Evolutionary conservation across 2,329 filamentous ascomycete genomes (phyloP), one percentile per base, ranked within the genome.

Genomic region (Colletotrichum sp.): DNA sequence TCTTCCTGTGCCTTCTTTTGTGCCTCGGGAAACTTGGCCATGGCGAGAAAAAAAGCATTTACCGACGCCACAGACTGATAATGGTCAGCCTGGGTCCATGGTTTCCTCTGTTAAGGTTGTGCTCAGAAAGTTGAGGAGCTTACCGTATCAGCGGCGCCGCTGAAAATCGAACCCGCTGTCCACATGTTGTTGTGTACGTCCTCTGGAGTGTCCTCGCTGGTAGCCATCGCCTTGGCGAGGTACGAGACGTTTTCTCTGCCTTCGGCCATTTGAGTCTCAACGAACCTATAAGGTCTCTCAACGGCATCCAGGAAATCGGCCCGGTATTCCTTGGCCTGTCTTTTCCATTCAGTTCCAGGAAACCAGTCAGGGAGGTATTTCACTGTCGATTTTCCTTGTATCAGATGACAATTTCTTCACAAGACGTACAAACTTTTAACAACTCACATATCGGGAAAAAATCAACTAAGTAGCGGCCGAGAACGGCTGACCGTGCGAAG

Each of bases 11-110:
- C 66, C 6, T 13, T 61, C 29, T 3, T 22, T 55, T 89, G 87
- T 0, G 87, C 83, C 39, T 89, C 86, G 0, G 89, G 89, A 67
- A 85, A 84, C 8, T 88, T 64, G 2, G 81, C 82, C 86, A 91
- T 89, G 11, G 85, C 86, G 3, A 90, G 80, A 77, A 87, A 88
- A 81, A 90, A 90, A 0, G 13, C 73, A 55, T 80, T 78, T 5
- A 88, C 76, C 0, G 85, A 81, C 1, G 82, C 86, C 1, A 77
- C 77, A 1, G 77, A 71, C 72, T 87, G 25, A 6, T 15, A 39
- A 0, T 4, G 0, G 4, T 71, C 0, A 71, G 29, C 4, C 1
- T 4, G 2, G 0, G 5, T 9, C 2, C 8, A 13, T 30, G 11
- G 6, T 1, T 2, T 2, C 12, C 59, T 12, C 30, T 1, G 6